Evolutionary conservation across 2,329 filamentous ascomycete species (phyloP).

Genomic region (Lojkania enalia): DNA sequence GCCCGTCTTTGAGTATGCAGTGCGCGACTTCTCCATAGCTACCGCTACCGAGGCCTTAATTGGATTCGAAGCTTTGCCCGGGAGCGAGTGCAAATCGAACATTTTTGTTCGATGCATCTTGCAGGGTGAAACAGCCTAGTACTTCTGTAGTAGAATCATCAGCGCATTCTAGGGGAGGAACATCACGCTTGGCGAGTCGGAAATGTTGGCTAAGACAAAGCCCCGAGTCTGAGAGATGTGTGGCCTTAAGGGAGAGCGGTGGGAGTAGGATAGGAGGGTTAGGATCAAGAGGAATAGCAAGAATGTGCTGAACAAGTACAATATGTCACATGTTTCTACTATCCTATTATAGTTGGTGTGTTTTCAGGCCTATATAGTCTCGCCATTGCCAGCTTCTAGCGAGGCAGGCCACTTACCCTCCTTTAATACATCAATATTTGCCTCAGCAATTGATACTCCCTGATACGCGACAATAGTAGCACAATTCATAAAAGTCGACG

Average conservation of each 20-base stretch:
- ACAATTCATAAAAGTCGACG: too few relatives aligned
- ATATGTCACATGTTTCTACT: too few relatives aligned
- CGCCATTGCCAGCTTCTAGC: too few relatives aligned
- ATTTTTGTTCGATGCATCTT: conserved; percentile 3
- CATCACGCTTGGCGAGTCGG: background rate
- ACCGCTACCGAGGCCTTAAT: background rate
- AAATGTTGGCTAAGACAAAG: background rate
- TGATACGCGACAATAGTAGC: too few relatives aligned
- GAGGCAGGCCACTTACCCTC: too few relatives aligned
- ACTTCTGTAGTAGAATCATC: conserved; percentile 1
- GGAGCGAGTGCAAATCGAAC: conserved; percentile 4
- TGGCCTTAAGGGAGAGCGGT: background rate
- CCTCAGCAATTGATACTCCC: too few relatives aligned
- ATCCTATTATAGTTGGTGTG: too few relatives aligned
- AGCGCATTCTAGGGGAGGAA: background rate
- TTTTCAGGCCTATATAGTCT: too few relatives aligned
- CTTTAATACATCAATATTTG: too few relatives aligned
- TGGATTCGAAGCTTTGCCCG: background rate
- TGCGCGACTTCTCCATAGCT: background rate
- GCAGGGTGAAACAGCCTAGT: conserved; percentile 4
- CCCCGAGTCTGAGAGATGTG: background rate
- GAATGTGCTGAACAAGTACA: background rate
- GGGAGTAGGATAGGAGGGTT: background rate
- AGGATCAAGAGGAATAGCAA: background rate
- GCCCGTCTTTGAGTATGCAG: conserved; percentile 3